These are phyloP conservation scores for Ensete ventricosum DNA, from an alignment of 176 grass and related monocot genomes.

Conservation along the genomic window DNA sequence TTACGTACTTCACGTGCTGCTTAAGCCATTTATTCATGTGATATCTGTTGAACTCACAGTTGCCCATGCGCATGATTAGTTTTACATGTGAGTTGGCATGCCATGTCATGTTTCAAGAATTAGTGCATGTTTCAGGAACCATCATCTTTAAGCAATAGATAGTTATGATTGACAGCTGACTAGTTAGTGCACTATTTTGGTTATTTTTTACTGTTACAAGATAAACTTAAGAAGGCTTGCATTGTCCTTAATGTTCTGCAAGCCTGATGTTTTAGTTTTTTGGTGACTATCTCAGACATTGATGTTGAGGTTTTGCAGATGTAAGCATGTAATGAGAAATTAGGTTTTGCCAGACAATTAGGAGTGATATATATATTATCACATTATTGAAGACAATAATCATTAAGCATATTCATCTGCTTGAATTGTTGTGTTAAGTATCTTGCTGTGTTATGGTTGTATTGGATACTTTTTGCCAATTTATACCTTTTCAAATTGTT, in stretches of 20 bases:
- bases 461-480: neutral
- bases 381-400: neutral
- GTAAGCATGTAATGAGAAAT: neutral
- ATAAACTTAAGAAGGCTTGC: neutral
- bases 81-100: too few species aligned
- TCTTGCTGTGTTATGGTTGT: neutral
- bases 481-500: conserved; percentile 3
- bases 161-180: too few species aligned
- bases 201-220: too few species aligned
- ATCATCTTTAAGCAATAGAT: too few species aligned
- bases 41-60: too few species aligned
- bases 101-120: too few species aligned
- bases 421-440: neutral
- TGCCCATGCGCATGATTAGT: too few species aligned
- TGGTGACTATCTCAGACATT: neutral
- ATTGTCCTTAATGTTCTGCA: neutral
- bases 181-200: too few species aligned
- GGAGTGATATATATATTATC: neutral
- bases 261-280: neutral
- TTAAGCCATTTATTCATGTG: too few species aligned
- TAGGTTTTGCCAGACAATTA: neutral
- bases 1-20: too few species aligned
- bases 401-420: neutral
- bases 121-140: too few species aligned
- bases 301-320: neutral